A percentile compares a stretch with the other conserved stretches of the same genome.
phyloP scores from a whole-genome alignment of 2,329 filamentous ascomycete species.

The Fusarium paranaense region DNA sequence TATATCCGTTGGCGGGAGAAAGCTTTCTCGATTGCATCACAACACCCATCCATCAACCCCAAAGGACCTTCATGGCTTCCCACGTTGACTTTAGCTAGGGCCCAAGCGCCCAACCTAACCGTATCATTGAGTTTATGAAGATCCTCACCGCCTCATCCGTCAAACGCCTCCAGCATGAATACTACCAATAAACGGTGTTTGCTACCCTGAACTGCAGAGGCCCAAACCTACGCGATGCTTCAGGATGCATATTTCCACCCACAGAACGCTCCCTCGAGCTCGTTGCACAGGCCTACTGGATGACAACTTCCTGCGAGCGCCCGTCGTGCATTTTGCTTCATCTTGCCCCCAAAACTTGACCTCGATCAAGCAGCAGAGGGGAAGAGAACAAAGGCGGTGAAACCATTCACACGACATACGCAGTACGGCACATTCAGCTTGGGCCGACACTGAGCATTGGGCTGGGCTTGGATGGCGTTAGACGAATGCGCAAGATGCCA shows the following conservation, averaged over 20 bases:
- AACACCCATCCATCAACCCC: not conserved
- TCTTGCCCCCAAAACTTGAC: slow-evolving; percentile 11
- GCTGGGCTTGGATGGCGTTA: not conserved
- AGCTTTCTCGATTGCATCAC: not conserved
- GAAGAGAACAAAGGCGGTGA: slow-evolving; percentile 25
- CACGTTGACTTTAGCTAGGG: not conserved
- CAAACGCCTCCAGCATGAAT: not conserved
- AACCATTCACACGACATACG: slow-evolving; percentile 2
- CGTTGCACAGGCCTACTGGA: not conserved
- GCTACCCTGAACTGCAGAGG: slow-evolving; percentile 5
- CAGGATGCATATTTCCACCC: not conserved
- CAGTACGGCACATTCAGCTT: slow-evolving; percentile 3
- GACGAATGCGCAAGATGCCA: slow-evolving; percentile 15
- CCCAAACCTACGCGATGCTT: not conserved
- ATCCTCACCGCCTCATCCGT: slow-evolving; percentile 3
- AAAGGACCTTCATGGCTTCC: not conserved
- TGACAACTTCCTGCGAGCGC: slow-evolving; percentile 2
- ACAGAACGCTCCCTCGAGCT: not conserved
- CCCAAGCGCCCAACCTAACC: not conserved
- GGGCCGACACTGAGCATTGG: not conserved
- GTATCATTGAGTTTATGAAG: not conserved
- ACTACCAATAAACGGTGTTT: not conserved
- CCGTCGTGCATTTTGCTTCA: slow-evolving; percentile 11
- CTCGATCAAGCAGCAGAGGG: slow-evolving; percentile 28
- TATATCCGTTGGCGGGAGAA: not conserved